Base-by-base conservation (phyloP, 1,284 basidiomycete genomes). In the Athelia sp. region DNA sequence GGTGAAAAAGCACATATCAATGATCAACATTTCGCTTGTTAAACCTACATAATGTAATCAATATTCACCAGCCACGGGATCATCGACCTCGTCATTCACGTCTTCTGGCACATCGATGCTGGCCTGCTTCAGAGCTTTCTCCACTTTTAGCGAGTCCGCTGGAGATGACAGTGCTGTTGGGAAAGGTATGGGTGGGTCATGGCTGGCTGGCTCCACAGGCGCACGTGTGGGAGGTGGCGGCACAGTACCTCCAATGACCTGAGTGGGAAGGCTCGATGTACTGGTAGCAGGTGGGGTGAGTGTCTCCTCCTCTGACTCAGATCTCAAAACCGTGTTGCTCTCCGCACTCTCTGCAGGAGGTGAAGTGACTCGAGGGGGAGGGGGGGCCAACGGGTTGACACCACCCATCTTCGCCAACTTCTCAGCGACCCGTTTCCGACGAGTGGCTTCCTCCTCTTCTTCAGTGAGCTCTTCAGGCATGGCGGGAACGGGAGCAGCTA, bases 341-440 rank as follows among this genome's bases (percentile, higher is more conserved):
- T 40, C 36, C 15, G 36, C 36, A 8, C 15, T n/a, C 8, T 40
- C 36, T 6, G 36, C 36, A 40, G 36, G 15, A 40, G 43, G 18
- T 9, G 43, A 9, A n/a, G 43, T n/a, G 6, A 22, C n/a, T 4
- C 8, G 66, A 10, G 60, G 65, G 3, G 72, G 67, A 48, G 70
- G 65, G 9, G 67, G 67, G 0, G 75, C 70, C 51, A 84, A 74
- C 1, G 82, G 79, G 58, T 84, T 86, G 58, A 84, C 68, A 21
- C 78, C 86, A 11, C 83, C 84, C 70, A 79, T 81, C 64, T 81
- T 79, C 2, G 78, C 78, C 38, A 86, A 60, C 43, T 73, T 75
- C 54, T 81, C 82, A n/a, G 81, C 76, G 32, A 84, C 76, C 50
- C 78, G 77, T 55, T 74, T 74, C 31, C 75, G 73, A 31, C 78